These are phyloP conservation scores for Tylopilus sp. DNA, from an alignment of 1,284 basidiomycete genomes.

Conservation along the genomic window DNA sequence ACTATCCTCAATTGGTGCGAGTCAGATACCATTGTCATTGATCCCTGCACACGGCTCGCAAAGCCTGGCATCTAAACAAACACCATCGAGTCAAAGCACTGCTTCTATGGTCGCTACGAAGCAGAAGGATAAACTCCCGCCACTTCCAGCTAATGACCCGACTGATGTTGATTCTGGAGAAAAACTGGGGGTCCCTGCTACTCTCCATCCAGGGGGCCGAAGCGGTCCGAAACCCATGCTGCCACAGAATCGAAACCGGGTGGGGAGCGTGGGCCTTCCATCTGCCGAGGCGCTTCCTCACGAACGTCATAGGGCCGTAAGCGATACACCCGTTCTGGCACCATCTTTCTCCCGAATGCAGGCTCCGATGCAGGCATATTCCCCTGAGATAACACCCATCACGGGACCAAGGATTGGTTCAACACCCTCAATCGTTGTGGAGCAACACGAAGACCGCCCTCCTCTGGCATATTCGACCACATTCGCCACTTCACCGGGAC, in stretches of 20 bases:
- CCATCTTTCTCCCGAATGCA: slow-evolving; percentile 10
- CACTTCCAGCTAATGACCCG: slow-evolving; percentile 35
- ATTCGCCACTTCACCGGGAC: neutral
- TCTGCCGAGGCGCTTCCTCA: slow-evolving; percentile 10
- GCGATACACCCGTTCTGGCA: slow-evolving; percentile 11
- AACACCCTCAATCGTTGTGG: slow-evolving; percentile 22
- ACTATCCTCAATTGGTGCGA: neutral
- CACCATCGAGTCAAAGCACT: neutral
- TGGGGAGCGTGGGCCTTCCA: slow-evolving; percentile 7
- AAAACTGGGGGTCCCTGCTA: slow-evolving; percentile 34
- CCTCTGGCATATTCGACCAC: slow-evolving; percentile 10
- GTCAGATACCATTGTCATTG: slow-evolving; percentile 21
- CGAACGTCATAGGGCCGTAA: slow-evolving; percentile 13
- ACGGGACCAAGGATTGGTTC: neutral
- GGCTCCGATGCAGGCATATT: slow-evolving; percentile 7
- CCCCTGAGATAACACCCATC: slow-evolving; percentile 1
- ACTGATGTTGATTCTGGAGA: slow-evolving; percentile 12
- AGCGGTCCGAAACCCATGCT: slow-evolving; percentile 23
- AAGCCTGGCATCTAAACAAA: slow-evolving; percentile 9
- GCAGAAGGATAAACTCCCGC: slow-evolving; percentile 32
- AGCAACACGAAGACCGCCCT: slow-evolving; percentile 4
- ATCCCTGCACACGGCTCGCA: slow-evolving; percentile 20
- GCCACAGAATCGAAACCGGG: slow-evolving; percentile 20
- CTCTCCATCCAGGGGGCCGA: slow-evolving; percentile 42
- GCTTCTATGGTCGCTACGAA: slow-evolving; percentile 8